These are phyloP conservation scores for Rhexocercosporidium sp. DNA, from an alignment of 2,329 filamentous ascomycete genomes.

Conservation along the genomic window DNA sequence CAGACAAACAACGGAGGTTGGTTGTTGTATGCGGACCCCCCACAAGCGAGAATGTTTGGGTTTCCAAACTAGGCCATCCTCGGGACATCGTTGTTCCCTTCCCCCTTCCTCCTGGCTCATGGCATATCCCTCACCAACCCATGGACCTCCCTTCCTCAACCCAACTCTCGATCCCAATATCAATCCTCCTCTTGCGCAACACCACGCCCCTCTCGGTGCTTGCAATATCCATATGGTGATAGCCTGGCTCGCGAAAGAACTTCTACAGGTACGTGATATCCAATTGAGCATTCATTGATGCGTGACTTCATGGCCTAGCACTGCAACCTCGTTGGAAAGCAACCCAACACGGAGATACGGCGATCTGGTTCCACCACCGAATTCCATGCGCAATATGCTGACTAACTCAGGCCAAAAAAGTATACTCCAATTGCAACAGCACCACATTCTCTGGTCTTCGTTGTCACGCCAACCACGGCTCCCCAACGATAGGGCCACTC, in stretches of 20 bases:
- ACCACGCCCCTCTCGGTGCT: not conserved
- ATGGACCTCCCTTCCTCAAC: not conserved
- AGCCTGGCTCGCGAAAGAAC: not conserved
- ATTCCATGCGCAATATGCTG: not conserved
- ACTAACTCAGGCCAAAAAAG: not conserved
- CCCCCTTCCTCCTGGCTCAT: no score
- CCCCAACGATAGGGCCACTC: no score
- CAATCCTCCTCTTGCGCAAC: not conserved
- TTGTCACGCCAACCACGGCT: not conserved
- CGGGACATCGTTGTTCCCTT: not conserved
- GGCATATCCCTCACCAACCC: not conserved
- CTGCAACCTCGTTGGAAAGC: not conserved
- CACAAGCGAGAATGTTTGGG: constrained; percentile 10
- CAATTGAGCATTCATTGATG: not conserved
- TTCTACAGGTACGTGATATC: not conserved
- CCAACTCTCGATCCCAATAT: not conserved
- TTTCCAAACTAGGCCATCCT: not conserved
- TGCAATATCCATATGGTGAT: not conserved
- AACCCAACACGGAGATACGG: not conserved
- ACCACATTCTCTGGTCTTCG: not conserved
- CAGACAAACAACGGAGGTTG: not conserved
- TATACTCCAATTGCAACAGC: not conserved
- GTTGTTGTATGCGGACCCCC: not conserved
- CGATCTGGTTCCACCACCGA: not conserved
- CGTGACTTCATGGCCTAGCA: not conserved